These are phyloP conservation scores for Acacia crassicarpa DNA, from an alignment of 306 rosid genomes.

Conservation along the genomic window DNA sequence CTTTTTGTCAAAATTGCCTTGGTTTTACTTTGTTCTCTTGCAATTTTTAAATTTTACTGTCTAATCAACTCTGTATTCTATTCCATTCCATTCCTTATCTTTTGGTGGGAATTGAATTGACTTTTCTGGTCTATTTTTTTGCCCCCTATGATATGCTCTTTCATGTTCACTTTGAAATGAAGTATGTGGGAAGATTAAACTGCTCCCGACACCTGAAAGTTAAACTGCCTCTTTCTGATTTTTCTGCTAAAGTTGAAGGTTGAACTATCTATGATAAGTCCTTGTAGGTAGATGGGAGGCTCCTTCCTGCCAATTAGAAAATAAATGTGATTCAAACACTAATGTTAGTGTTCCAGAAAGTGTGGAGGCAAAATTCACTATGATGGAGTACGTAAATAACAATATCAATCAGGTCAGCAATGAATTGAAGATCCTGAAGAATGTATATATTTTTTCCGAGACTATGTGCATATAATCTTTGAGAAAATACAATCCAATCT, in stretches of 20 bases:
- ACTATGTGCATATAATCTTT: background rate
- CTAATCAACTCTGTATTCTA: background rate
- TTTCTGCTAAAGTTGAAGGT: background rate
- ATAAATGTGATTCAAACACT: slow-evolving; percentile 40
- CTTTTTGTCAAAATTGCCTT: background rate
- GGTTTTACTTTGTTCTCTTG: background rate
- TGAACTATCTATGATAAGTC: slow-evolving; percentile 26
- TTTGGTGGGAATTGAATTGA: background rate
- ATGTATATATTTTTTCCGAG: background rate
- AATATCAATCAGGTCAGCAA: slow-evolving; percentile 54
- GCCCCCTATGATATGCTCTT: slow-evolving; percentile 9
- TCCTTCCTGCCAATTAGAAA: slow-evolving; percentile 45
- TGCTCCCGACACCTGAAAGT: slow-evolving; percentile 12
- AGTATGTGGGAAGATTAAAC: slow-evolving; percentile 9
- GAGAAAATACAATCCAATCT: background rate
- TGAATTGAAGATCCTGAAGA: slow-evolving; percentile 22
- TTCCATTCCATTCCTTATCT: background rate
- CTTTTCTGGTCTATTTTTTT: background rate
- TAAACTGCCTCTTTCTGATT: background rate
- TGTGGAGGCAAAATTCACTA: slow-evolving; percentile 30
- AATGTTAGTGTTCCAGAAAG: slow-evolving; percentile 42
- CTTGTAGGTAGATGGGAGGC: slow-evolving; percentile 61
- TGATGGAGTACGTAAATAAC: slow-evolving; percentile 21
- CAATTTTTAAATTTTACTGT: slow-evolving; percentile 2
- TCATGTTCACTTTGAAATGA: slow-evolving; percentile 17